Base-by-base conservation (phyloP, 768 basidiomycete genomes). In the Tubosaeta sp. region DNA sequence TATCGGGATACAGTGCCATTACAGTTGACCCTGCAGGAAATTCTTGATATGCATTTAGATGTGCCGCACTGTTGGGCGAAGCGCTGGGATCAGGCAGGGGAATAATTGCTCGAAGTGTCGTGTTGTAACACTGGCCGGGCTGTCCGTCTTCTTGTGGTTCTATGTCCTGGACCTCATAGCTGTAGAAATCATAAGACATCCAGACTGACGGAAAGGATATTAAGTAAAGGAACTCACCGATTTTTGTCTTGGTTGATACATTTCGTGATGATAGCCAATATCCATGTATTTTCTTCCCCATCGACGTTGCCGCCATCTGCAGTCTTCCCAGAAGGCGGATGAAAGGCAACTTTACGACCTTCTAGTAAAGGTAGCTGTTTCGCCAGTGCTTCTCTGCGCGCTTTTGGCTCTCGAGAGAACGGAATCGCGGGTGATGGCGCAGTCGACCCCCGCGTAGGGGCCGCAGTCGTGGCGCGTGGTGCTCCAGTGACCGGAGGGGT, bases 1-100 rank as follows among this genome's bases (percentile, higher is more conserved):
- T 93, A 63, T 93, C 91, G 0, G 91, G 91, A 68, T 91, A 93
- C n/a, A 92, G 72, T 2, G 88, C 91, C 79, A 93, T 81, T 10
- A 93, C 91, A 0, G 78, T 86, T 19, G 85, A 82, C 4, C 88
- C 84, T 0, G 79, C 71, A 22, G 79, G 71, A 64, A 90, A 93
- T 57, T 84, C 84, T 42, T 82, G 86, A 64, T 90, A 89, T 4
- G 81, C 76, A 59, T 75, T 81, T 37, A 83, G 73, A 69, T 90
- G 87, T 16, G 84, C 75, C 0, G 86, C 76, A 62, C 70, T 83
- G 43, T 77, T 79, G 27, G 74, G 65, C 10, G 73, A 70, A 1
- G 85, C 83, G 42, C 70, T 77, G 5, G 83, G 84, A 61, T 92
- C 89, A 7, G 91, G 91, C 25, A 93, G 73, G 1, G 91, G 90